Evolutionary conservation across 768 basidiomycete species (phyloP).

Genomic region (Erythrobasidium yunnanense): DNA sequence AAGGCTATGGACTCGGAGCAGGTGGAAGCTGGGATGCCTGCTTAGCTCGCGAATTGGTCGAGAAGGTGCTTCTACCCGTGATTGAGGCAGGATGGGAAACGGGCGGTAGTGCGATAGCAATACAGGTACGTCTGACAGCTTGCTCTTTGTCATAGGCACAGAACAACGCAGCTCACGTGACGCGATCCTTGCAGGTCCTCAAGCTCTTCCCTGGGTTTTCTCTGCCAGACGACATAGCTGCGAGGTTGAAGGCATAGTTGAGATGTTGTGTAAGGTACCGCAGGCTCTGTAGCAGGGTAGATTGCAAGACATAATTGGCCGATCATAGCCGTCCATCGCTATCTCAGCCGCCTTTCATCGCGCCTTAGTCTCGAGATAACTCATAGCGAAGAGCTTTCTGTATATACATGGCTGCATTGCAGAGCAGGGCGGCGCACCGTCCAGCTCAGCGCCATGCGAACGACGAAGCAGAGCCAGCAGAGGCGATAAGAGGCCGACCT

Average conservation of each 20-base stretch:
- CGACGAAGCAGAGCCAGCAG: neutral
- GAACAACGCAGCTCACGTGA: neutral
- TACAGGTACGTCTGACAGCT: slow-evolving; percentile 33
- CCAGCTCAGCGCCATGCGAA: neutral
- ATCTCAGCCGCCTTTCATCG: neutral
- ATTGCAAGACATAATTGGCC: too few relatives aligned
- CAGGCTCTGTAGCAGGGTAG: too few relatives aligned
- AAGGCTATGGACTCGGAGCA: slow-evolving; percentile 27
- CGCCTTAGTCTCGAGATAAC: neutral
- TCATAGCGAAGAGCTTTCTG: neutral
- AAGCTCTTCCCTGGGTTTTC: slow-evolving; percentile 29
- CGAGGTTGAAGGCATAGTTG: neutral
- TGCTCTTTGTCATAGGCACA: neutral
- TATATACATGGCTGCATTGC: slow-evolving; percentile 13
- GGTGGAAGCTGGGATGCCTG: slow-evolving; percentile 33
- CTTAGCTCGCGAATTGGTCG: slow-evolving; percentile 41
- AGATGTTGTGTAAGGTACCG: too few relatives aligned
- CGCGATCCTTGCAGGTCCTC: slow-evolving; percentile 5
- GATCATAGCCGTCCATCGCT: too few relatives aligned
- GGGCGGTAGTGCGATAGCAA: slow-evolving; percentile 42
- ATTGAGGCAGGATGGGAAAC: slow-evolving; percentile 43
- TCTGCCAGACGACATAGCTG: neutral
- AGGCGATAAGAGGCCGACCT: neutral
- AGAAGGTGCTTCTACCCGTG: slow-evolving; percentile 40
- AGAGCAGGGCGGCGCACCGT: slow-evolving; percentile 17